phyloP scores from a whole-genome alignment of 305 asterid species.

The Fraxinus paxiana region DNA sequence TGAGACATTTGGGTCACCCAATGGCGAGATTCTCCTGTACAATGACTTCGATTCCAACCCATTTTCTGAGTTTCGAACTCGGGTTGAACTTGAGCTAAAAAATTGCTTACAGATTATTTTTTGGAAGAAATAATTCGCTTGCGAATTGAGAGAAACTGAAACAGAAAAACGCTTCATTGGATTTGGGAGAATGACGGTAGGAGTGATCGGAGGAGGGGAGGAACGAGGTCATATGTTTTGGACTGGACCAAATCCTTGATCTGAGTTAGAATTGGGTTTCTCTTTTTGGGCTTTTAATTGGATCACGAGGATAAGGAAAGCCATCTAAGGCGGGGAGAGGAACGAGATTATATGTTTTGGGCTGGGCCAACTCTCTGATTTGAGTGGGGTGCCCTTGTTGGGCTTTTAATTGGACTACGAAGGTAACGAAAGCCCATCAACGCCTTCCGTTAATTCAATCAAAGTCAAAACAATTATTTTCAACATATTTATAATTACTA shows the following conservation, averaged over 20 bases:
- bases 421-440: not conserved
- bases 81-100: constrained; percentile 22
- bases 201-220: not conserved
- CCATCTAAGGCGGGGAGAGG: not conserved
- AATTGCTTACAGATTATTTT: constrained; percentile 15
- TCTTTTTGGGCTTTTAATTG: not conserved
- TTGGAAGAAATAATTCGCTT: constrained; percentile 14
- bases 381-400: not conserved
- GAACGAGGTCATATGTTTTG: not conserved
- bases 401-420: not conserved
- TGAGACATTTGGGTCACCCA: constrained; percentile 56
- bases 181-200: not conserved
- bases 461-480: not conserved
- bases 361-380: not conserved
- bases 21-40: constrained; percentile 40
- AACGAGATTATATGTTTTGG: not conserved
- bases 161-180: constrained; percentile 34
- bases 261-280: not conserved
- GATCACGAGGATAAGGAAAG: not conserved
- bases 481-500: not conserved
- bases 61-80: constrained; percentile 12
- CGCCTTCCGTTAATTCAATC: not conserved
- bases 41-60: constrained; percentile 26
- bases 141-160: constrained; percentile 23
- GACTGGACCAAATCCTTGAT: not conserved